Evolutionary conservation across 306 rosid species (phyloP).

Genomic region (Acmispon strigosus): DNA sequence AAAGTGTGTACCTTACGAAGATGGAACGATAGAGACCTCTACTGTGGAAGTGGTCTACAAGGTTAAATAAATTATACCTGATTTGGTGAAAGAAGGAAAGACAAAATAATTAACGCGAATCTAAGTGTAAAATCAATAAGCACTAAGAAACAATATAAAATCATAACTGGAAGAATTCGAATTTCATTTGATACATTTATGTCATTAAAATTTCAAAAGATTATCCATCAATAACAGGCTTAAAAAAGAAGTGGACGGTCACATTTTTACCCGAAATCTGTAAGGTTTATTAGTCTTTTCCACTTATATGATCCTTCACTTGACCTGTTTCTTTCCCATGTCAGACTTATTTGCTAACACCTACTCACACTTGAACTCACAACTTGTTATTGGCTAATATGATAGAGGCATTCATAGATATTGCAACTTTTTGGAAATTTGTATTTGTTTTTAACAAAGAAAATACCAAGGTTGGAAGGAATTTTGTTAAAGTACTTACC

Average conservation of each 20-base stretch:
- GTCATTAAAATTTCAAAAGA: too few species aligned
- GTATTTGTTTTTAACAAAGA: not conserved
- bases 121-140: not conserved
- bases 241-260: too few species aligned
- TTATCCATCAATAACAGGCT: too few species aligned
- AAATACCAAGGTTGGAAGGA: not conserved
- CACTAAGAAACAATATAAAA: constrained; percentile 5
- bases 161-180: not conserved
- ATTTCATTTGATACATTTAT: too few species aligned
- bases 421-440: not conserved
- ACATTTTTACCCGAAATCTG: too few species aligned
- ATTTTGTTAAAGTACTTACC: constrained; percentile 31
- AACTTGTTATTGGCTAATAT: not conserved
- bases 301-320: too few species aligned
- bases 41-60: constrained; percentile 65
- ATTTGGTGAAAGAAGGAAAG: constrained; percentile 23
- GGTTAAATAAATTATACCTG: constrained; percentile 80
- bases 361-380: not conserved
- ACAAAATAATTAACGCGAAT: not conserved
- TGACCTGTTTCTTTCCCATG: too few species aligned
- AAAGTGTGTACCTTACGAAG: constrained; percentile 49
- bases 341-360: not conserved
- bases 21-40: constrained; percentile 86
- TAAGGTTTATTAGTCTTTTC: too few species aligned
- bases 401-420: not conserved